These are phyloP conservation scores for Calonectria naviculata DNA, from an alignment of 2,329 filamentous ascomycete species.

Conservation along the genomic window DNA sequence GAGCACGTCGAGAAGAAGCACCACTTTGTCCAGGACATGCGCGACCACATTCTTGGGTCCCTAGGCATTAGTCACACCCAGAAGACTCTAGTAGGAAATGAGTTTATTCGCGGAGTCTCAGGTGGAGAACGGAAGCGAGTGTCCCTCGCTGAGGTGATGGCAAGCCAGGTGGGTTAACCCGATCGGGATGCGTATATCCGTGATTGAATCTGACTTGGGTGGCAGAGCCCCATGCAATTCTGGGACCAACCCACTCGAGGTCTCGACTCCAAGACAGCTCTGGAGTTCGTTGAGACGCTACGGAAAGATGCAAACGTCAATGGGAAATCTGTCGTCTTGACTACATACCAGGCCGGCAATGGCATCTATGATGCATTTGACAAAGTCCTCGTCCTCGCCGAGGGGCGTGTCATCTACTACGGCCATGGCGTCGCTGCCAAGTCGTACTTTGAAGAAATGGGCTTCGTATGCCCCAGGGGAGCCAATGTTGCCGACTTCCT, in stretches of 20 bases:
- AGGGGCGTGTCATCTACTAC: conserved; percentile 74
- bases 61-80: conserved; percentile 75
- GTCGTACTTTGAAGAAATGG: conserved; percentile 74
- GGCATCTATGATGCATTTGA: conserved; percentile 75
- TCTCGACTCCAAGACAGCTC: conserved; percentile 75
- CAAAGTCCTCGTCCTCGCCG: conserved; percentile 77
- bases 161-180: conserved; percentile 45
- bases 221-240: conserved; percentile 63
- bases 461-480: conserved; percentile 63
- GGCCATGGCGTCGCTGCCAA: conserved; percentile 70
- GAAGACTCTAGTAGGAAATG: conserved; percentile 71
- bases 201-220: background rate
- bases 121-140: conserved; percentile 77
- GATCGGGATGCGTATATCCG: background rate
- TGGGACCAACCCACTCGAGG: conserved; percentile 80
- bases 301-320: conserved; percentile 72
- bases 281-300: conserved; percentile 73
- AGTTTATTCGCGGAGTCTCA: conserved; percentile 68
- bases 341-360: conserved; percentile 74
- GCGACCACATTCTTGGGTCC: conserved; percentile 56
- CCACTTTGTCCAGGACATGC: conserved; percentile 44
- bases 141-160: conserved; percentile 74
- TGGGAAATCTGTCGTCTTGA: conserved; percentile 74
- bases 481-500: conserved; percentile 76
- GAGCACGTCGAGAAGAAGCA: conserved; percentile 36